Percentiles rank a stretch among this genome's conserved stretches.
Conservation (phyloP, 2,329 filamentous ascomycete genomes). For the Colletotrichum agaves region DNA sequence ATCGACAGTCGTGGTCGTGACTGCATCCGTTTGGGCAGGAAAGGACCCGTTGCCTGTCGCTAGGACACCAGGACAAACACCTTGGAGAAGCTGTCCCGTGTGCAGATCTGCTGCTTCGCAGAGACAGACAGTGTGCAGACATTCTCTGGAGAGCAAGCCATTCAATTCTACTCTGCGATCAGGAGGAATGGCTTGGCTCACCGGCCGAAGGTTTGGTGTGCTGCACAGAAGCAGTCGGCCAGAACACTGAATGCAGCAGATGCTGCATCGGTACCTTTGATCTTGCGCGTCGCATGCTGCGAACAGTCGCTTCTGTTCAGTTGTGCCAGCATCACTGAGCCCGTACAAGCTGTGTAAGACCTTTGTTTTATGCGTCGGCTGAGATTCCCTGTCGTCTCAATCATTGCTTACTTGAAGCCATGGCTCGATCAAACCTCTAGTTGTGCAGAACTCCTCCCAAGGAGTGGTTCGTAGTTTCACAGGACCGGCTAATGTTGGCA, state of each 20-base stretch:
- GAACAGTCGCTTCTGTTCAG: neutral
- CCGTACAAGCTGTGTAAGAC: conserved; percentile 14
- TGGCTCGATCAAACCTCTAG: neutral
- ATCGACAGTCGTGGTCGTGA: neutral
- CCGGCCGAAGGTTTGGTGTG: conserved; percentile 11
- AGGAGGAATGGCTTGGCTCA: neutral
- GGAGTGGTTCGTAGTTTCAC: too few relatives aligned
- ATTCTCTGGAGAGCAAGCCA: neutral
- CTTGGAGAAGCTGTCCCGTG: conserved; percentile 21
- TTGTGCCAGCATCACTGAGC: conserved; percentile 10
- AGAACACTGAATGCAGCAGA: neutral
- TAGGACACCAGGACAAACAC: conserved; percentile 3
- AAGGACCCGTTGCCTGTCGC: neutral
- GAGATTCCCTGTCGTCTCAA: neutral
- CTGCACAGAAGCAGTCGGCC: conserved; percentile 5
- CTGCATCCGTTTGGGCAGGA: neutral
- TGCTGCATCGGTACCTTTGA: neutral
- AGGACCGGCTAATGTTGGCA: too few relatives aligned
- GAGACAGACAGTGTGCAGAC: conserved; percentile 1
- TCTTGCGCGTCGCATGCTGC: conserved; percentile 1
- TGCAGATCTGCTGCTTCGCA: conserved; percentile 9
- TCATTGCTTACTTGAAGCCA: neutral
- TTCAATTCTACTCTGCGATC: too few relatives aligned
- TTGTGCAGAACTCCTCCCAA: too few relatives aligned
- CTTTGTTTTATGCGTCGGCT: neutral